phyloP scores from a whole-genome alignment of 495 filamentous ascomycete species.

The Apodospora peruviana region DNA sequence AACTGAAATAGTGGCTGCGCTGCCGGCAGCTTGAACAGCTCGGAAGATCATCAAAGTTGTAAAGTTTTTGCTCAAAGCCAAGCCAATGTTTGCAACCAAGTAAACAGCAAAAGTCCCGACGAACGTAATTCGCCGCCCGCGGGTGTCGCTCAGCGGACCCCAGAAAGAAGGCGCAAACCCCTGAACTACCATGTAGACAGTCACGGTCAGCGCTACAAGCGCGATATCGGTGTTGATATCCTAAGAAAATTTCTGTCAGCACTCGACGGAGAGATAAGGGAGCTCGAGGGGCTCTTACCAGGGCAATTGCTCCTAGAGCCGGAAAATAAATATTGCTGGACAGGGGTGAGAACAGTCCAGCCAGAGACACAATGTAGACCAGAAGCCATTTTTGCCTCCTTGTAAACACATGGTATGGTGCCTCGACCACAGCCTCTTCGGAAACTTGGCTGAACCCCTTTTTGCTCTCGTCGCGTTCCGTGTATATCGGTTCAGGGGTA shows the following conservation, averaged over 20 bases:
- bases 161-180: constrained; percentile 24
- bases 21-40: constrained; percentile 48
- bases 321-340: constrained; percentile 34
- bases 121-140: constrained; percentile 32
- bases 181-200: constrained; percentile 26
- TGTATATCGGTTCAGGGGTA: neutral
- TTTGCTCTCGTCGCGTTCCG: neutral
- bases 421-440: neutral
- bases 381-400: constrained; percentile 27
- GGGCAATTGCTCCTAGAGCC: constrained; percentile 19
- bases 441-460: neutral
- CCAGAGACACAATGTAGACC: constrained; percentile 31
- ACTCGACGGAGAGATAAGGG: no score
- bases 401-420: constrained; percentile 26
- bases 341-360: constrained; percentile 35
- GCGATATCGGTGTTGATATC: constrained; percentile 7
- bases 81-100: constrained; percentile 44
- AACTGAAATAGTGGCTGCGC: constrained; percentile 41
- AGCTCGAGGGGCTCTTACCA: no score
- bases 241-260: neutral
- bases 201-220: constrained; percentile 21
- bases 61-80: constrained; percentile 45
- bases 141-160: constrained; percentile 21
- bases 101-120: constrained; percentile 49
- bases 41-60: constrained; percentile 45